Evolutionary conservation across 2,329 filamentous ascomycete species (phyloP).

Genomic region (Trichophyton simii): DNA sequence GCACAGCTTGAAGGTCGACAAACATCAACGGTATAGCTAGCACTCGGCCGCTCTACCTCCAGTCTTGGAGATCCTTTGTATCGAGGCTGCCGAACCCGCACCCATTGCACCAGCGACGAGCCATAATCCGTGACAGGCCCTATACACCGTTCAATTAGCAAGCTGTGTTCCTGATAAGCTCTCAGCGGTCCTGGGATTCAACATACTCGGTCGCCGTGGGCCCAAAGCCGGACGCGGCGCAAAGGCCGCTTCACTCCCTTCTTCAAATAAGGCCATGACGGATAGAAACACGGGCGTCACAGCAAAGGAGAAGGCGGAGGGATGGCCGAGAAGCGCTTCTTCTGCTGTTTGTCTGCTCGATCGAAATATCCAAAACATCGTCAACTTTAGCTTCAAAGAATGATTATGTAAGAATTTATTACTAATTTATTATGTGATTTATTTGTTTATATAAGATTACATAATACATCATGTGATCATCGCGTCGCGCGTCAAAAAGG

Average conservation of each 20-base stretch:
- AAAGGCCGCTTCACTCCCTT: constrained; percentile 24
- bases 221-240: constrained; percentile 17
- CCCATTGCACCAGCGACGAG: constrained; percentile 80
- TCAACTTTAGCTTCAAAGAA: not conserved
- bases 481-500: not conserved
- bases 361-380: not conserved
- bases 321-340: not conserved
- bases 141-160: constrained; percentile 27
- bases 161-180: not conserved
- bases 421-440: not conserved
- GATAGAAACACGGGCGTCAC: not conserved
- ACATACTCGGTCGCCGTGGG: constrained; percentile 30
- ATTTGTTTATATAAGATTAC: too few relatives aligned
- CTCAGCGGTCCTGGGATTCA: not conserved
- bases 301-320: not conserved
- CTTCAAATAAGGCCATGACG: constrained; percentile 30
- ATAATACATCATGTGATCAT: not conserved
- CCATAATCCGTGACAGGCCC: constrained; percentile 90
- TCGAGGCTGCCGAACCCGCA: constrained; percentile 65
- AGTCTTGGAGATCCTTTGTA: constrained; percentile 60
- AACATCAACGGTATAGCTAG: constrained; percentile 83
- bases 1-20: constrained; percentile 22
- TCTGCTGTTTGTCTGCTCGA: not conserved
- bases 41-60: constrained; percentile 71
- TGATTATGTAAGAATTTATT: not conserved